Conservation (phyloP, 371 early-diverging fungal genomes). For the Paraphysoderma sedebokerense region DNA sequence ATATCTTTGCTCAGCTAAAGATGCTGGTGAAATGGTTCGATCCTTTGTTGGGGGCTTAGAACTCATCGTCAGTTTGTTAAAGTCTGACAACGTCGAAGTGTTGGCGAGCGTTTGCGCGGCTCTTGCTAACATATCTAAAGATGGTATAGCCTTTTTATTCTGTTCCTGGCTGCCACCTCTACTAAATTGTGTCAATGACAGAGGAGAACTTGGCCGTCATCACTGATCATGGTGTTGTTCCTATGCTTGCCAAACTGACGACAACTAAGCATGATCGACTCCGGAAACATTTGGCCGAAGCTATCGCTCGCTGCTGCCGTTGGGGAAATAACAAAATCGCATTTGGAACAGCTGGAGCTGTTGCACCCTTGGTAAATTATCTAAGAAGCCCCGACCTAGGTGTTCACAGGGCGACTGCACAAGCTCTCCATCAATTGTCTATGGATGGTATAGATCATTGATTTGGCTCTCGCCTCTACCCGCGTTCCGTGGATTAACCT, state of each 20-base stretch:
- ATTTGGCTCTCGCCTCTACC: neutral
- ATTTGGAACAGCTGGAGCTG: slow-evolving; percentile 32
- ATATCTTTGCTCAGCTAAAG: slow-evolving; percentile 21
- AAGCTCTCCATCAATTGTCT: slow-evolving; percentile 35
- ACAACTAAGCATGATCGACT: slow-evolving; percentile 29
- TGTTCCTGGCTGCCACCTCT: neutral
- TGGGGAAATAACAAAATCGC: slow-evolving; percentile 40
- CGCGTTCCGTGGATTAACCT: neutral
- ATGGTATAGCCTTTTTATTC: slow-evolving; percentile 6
- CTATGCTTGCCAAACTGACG: slow-evolving; percentile 33
- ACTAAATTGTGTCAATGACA: slow-evolving; percentile 2
- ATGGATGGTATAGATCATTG: slow-evolving; percentile 24
- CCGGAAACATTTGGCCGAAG: slow-evolving; percentile 29
- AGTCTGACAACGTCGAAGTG: slow-evolving; percentile 28
- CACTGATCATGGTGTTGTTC: slow-evolving; percentile 42
- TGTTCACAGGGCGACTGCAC: slow-evolving; percentile 30
- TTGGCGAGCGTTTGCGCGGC: slow-evolving; percentile 35
- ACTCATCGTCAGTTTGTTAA: slow-evolving; percentile 34
- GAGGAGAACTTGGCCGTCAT: slow-evolving; percentile 44
- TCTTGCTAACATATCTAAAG: slow-evolving; percentile 40
- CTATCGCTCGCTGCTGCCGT: slow-evolving; percentile 35
- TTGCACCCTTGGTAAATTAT: slow-evolving; percentile 36
- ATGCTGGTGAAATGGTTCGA: slow-evolving; percentile 41
- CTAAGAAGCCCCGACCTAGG: slow-evolving; percentile 31
- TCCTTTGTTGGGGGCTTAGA: slow-evolving; percentile 42